Evolutionary conservation across 768 basidiomycete species (phyloP).

Genomic region (Tremella yokohamensis): DNA sequence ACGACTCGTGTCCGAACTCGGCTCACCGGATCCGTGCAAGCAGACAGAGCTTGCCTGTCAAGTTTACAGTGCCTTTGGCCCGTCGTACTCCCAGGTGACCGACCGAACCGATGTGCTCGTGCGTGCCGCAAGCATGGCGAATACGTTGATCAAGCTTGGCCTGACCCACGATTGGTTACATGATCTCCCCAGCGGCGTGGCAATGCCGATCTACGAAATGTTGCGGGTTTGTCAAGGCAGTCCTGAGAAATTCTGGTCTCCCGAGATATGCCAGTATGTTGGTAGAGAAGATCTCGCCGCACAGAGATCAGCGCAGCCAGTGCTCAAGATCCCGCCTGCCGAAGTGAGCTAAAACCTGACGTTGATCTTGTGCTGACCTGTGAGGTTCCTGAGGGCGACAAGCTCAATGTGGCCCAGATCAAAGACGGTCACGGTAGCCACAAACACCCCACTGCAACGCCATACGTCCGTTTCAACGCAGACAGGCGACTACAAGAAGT

Average conservation of each 20-base stretch:
- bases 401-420: slow-evolving; percentile 23
- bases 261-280: slow-evolving; percentile 65
- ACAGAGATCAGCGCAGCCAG: slow-evolving; percentile 9
- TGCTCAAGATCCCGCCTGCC: neutral
- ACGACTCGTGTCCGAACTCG: slow-evolving; percentile 15
- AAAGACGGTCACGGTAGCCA: slow-evolving; percentile 1
- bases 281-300: slow-evolving; percentile 73
- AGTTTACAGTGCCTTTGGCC: slow-evolving; percentile 22
- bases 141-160: slow-evolving; percentile 27
- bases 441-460: slow-evolving; percentile 53
- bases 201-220: slow-evolving; percentile 74
- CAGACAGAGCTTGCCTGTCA: slow-evolving; percentile 18
- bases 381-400: slow-evolving; percentile 1
- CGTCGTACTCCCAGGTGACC: neutral
- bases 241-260: slow-evolving; percentile 70
- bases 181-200: slow-evolving; percentile 38
- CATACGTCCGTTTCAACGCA: slow-evolving; percentile 80
- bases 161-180: slow-evolving; percentile 33
- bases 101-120: slow-evolving; percentile 5
- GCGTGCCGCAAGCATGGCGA: slow-evolving; percentile 18
- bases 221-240: slow-evolving; percentile 76
- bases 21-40: slow-evolving; percentile 13
- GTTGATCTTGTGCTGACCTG: neutral
- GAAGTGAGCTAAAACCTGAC: slow-evolving; percentile 3
- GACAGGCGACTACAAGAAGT: slow-evolving; percentile 90